Evolutionary conservation across 306 rosid species (phyloP).

Genomic region (Potentilla sterilis): DNA sequence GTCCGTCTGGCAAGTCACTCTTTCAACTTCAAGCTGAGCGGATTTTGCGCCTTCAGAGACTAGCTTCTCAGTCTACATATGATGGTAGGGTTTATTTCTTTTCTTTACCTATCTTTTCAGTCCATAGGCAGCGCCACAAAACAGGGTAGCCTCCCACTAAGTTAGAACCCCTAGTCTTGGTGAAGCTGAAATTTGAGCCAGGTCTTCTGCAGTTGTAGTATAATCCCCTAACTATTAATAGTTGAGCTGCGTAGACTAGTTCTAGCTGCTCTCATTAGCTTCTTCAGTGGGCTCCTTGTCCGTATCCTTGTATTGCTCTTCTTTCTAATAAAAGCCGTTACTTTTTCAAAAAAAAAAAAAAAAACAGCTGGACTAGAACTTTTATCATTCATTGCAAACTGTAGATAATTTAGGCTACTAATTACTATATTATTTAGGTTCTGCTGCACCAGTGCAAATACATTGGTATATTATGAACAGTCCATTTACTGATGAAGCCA

Average conservation of each 20-base stretch:
- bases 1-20: slow-evolving; percentile 96
- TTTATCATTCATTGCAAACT: neutral
- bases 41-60: slow-evolving; percentile 80
- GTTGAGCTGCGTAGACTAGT: too few relatives aligned
- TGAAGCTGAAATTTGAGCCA: neutral
- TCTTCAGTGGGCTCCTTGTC: too few relatives aligned
- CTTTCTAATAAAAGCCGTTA: too few relatives aligned
- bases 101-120: neutral
- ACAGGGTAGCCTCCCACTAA: neutral
- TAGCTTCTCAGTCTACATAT: slow-evolving; percentile 75
- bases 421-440: slow-evolving; percentile 38
- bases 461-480: slow-evolving; percentile 99
- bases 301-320: too few relatives aligned
- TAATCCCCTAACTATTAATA: too few relatives aligned
- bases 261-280: too few relatives aligned
- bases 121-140: neutral
- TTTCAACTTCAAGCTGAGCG: slow-evolving; percentile 98
- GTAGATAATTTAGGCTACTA: neutral
- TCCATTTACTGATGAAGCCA: slow-evolving; percentile 91
- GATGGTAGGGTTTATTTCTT: slow-evolving; percentile 44
- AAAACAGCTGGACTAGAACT: neutral
- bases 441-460: slow-evolving; percentile 58
- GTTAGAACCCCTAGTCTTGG: neutral
- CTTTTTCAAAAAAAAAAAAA: too few relatives aligned
- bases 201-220: neutral